These are phyloP conservation scores for Aleurites moluccanus DNA, from an alignment of 441 rosid genomes.

Conservation along the genomic window DNA sequence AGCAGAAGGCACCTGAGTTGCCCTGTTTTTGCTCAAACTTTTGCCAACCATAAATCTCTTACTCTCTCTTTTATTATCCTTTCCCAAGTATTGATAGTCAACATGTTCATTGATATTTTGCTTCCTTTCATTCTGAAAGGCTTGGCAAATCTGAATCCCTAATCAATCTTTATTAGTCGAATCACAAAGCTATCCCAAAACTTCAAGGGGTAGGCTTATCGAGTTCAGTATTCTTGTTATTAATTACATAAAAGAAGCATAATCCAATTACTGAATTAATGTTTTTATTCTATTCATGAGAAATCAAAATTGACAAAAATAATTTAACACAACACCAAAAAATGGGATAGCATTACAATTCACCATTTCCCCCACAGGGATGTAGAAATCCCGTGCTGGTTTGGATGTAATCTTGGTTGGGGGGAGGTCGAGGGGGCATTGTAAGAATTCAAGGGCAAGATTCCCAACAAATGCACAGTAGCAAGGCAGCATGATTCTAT, in stretches of 20 bases:
- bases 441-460: not conserved
- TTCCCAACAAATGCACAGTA: not conserved
- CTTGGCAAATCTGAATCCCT: no score
- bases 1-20: not conserved
- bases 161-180: no score
- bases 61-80: not conserved
- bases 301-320: not conserved
- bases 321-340: slow-evolving; percentile 1
- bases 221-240: not conserved
- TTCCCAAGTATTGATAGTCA: not conserved
- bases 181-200: not conserved
- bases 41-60: not conserved
- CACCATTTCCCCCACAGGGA: not conserved
- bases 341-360: not conserved
- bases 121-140: no score
- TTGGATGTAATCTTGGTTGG: not conserved
- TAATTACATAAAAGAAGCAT: not conserved
- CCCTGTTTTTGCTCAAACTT: not conserved
- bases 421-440: not conserved
- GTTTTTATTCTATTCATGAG: not conserved
- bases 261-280: not conserved
- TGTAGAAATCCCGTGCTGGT: not conserved
- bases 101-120: no score
- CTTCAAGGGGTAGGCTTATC: not conserved
- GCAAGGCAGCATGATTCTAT: not conserved